Base-by-base conservation (phyloP, 1,139 yeast genomes). In the Protomyces pachydermus region DNA sequence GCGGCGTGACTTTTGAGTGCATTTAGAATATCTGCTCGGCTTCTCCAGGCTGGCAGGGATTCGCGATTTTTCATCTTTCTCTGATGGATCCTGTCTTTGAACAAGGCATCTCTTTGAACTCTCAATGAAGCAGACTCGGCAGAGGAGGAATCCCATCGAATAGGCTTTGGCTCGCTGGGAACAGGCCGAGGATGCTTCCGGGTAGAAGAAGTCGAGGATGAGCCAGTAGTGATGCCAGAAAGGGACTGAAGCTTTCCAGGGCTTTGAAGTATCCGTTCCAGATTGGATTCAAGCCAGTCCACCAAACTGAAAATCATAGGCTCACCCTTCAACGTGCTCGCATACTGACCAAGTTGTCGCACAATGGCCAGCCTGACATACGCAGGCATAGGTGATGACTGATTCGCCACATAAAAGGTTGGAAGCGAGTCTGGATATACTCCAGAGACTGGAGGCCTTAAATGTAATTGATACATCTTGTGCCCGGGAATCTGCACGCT, bases 11-110 rank as follows among this genome's bases (percentile, higher is more conserved):
- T 69, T 46, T 80, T 78, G 4, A 93, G 83, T 2, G 84, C 74
- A 0, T 81, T 72, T 1, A 88, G 79, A 54, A 93, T 79, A 3
- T 80, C 78, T 0, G 81, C 76, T 60, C 78, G 80, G 72, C 86
- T 87, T 12, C 77, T 74, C 96, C 96, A 91, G 0, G 98, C 98
- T 0, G 98, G 98, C 39, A 93, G 76, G 3, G 73, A 73, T 14
- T 80, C 69, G 68, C 98, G 80, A 10, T 77, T 74, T 1, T 68
- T 65, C 10, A 79, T 63, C 79, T 83, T 81, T 1, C 69, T 57
- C 10, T 74, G 68, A n/a, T 60, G 62, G 12, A 25, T 16, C 3
- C 37, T 16, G 12, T 51, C 42, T 14, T 37, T 42, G 1, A 18
- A 12, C 14, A 39, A 12, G 18, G 18, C 35, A 23, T 51, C 45